Evolutionary conservation across 352 stramenopile species (phyloP), one percentile per base, ranked within the genome.

Genomic region (Globisporangium iwayamae): DNA sequence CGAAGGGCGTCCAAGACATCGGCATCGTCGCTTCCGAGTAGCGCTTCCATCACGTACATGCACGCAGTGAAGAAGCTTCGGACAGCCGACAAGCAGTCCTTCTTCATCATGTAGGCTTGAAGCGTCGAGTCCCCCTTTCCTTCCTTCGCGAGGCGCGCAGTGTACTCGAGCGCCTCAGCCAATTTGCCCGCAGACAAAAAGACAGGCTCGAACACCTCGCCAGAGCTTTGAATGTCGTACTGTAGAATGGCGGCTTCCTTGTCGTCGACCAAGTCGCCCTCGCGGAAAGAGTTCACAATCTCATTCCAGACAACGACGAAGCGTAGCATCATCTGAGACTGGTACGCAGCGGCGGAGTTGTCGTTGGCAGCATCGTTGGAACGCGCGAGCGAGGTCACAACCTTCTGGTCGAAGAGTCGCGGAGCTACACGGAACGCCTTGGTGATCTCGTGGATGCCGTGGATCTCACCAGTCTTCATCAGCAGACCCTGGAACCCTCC

Each of bases 281-380:
- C 79, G 18, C 82, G 79, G 71, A 89, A 91, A 43, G 79, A 89
- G 66, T 91, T 91, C 10, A 91, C 81, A 18, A 89, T 84, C 55
- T 91, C 82, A 62, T 91, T 91, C 82, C 82, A 91, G 16, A 91
- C 82, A 13, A 91, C 82, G 3, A 89, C 82, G 57, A 91, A 91
- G n/a, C 82, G 79, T 14, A 87, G 72, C 82, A 89, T 89, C 75
- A 89, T 85, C 57, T 89, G 79, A 36, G 73, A 84, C 64, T 89
- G 67, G 46, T 87, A 89, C 8, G 73, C 76, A 38, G 75, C 71
- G 28, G 77, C 75, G 30, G 69, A 81, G 2, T 64, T 65, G 53
- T 82, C 74, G 18, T 68, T 67, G n/a, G 75, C 75, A 2, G 77
- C 77, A 57, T 87, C 79, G 55, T 79, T 85, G 18, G 79, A 82